Percentiles rank a stretch among this genome's conserved stretches.
Evolutionary conservation across 2,329 filamentous ascomycete species (phyloP).

Genomic region (Blumeria graminis): DNA sequence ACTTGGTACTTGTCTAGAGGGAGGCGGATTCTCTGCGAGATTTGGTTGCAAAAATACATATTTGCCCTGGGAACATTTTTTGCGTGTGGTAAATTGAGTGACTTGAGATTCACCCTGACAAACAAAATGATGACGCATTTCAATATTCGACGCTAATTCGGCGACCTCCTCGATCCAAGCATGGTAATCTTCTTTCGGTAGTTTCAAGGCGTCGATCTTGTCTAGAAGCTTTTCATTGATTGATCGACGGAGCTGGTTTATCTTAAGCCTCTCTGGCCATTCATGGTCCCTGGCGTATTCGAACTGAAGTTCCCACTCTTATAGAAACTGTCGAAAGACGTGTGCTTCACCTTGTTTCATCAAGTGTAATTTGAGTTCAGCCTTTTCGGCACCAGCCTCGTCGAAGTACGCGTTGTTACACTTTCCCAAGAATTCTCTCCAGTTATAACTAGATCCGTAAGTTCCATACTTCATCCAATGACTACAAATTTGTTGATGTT

Average conservation of each 20-base stretch:
- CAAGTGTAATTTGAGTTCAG: neutral
- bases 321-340: neutral
- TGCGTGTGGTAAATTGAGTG: neutral
- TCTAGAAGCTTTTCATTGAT: neutral
- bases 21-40: neutral
- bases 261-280: neutral
- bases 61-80: neutral
- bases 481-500: neutral
- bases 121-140: neutral
- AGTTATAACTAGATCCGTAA: neutral
- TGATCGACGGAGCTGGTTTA: neutral
- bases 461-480: neutral
- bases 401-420: neutral
- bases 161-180: neutral
- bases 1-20: neutral
- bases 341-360: neutral
- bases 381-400: neutral
- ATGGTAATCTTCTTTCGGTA: neutral
- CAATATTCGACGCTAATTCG: neutral
- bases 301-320: neutral
- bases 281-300: neutral
- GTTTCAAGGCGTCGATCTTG: neutral
- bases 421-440: neutral
- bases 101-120: neutral
- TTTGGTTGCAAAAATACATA: neutral